These are phyloP conservation scores for Fabrea salina DNA, from an alignment of 169 alveolate genomes.

Conservation along the genomic window DNA sequence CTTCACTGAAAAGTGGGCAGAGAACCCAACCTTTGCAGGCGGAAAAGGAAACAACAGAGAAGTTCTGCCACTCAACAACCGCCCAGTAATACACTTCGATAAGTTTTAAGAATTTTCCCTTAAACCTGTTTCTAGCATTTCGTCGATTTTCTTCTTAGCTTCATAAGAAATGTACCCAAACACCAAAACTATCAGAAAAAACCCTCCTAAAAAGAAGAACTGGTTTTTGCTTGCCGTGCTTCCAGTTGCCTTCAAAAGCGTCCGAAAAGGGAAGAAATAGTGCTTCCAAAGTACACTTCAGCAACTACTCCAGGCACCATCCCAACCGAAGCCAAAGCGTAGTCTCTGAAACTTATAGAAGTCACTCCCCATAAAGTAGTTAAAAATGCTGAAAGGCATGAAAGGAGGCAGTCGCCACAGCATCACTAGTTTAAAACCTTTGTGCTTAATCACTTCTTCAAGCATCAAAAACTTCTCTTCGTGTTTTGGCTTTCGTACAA, in stretches of 20 bases:
- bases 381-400: constrained; percentile 51
- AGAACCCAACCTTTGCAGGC: constrained; percentile 28
- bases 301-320: constrained; percentile 50
- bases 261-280: too few relatives aligned
- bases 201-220: too few relatives aligned
- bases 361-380: constrained; percentile 55
- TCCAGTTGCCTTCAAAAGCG: too few relatives aligned
- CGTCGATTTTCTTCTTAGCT: too few relatives aligned
- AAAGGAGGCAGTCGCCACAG: constrained; percentile 54
- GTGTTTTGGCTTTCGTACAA: constrained; percentile 18
- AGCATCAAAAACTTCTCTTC: not conserved
- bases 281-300: constrained; percentile 46
- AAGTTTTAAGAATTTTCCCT: not conserved
- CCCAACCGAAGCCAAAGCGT: constrained; percentile 40
- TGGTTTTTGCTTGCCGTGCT: too few relatives aligned
- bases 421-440: constrained; percentile 52
- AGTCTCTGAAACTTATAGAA: constrained; percentile 28
- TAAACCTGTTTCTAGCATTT: too few relatives aligned
- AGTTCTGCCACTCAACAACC: not conserved
- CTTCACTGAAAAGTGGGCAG: constrained; percentile 35
- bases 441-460: not conserved
- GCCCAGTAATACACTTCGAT: constrained; percentile 18
- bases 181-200: too few relatives aligned
- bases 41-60: constrained; percentile 45
- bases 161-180: too few relatives aligned